Evolutionary conservation across 805 yeast species (phyloP), one percentile per base, ranked within the genome.

Genomic region (Blastobotrys terrestris): DNA sequence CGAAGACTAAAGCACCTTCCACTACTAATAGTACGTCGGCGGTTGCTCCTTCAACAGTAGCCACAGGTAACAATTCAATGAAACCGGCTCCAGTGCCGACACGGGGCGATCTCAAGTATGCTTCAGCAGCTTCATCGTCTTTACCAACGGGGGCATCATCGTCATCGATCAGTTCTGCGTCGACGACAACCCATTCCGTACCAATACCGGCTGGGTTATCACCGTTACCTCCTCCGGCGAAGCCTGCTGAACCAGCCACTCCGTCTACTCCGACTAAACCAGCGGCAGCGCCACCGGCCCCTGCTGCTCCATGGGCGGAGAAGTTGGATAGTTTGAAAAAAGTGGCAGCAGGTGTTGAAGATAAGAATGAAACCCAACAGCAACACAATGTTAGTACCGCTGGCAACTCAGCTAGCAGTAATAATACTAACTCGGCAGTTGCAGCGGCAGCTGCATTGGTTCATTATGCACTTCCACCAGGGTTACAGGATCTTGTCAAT

Each of bases 401-500:
- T 14, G 14, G 39, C 14, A 14, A 15, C 14, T 26, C 20, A 7
- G 39, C 14, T 42, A 22, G 21, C 26, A 42, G 20, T 42, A 11
- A 11, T 5, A 16, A 22, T 44, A 35, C 51, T 2, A 26, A 41
- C 26, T 49, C 46, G 7, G 14, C 59, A n/a, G 57, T 63, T 16
- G 46, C 60, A 3, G 53, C 53, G 3, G 60, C 58, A 2, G 55
- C 60, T 3, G 57, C 55, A 11, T 49, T 55, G 19, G 21, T 19
- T 53, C 52, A 41, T 51, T 51, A 54, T 46, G 44, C 54, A 3
- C 64, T 73, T 11, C 76, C 76, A 2, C 72, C 73, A 2, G 76
- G 76, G 0, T 60, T 72, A 20, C 73, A 68, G 53, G 75, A 70
- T 49, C 60, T 72, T 3, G 65, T 67, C 13, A 55, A 63, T 26